Evolutionary conservation across 2,329 filamentous ascomycete species (phyloP).

Genomic region (Alternaria sp.): DNA sequence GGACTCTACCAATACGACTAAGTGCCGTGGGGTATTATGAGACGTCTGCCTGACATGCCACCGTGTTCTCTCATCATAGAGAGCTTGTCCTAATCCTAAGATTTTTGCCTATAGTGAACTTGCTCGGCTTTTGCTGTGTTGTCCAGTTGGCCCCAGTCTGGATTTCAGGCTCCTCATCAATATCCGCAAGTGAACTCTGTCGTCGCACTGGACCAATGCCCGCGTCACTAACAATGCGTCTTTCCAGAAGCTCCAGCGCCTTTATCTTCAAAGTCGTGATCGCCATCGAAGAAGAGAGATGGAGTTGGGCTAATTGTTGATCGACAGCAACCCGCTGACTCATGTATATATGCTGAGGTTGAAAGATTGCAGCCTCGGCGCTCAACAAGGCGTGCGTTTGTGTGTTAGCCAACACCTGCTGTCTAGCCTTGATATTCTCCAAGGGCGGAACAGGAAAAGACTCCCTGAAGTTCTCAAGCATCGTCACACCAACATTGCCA

Average conservation of each 20-base stretch:
- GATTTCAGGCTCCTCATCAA: conserved; percentile 5
- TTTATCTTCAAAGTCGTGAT: conserved; percentile 9
- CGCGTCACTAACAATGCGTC: conserved; percentile 27
- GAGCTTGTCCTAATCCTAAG: conserved; percentile 25
- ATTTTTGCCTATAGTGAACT: not conserved
- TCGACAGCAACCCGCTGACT: conserved; percentile 1
- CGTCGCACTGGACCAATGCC: conserved; percentile 6
- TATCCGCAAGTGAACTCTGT: not conserved
- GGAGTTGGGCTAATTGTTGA: conserved; percentile 26
- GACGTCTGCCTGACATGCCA: conserved; percentile 7
- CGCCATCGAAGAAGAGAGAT: conserved; percentile 25
- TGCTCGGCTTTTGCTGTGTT: conserved; percentile 10
- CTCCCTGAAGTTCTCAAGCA: conserved; percentile 4
- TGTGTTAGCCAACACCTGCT: conserved; percentile 26
- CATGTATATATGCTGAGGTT: conserved; percentile 19
- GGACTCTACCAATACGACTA: conserved; percentile 1
- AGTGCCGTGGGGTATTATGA: conserved; percentile 5
- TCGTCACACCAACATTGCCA: not conserved
- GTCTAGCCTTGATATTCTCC: conserved; percentile 1
- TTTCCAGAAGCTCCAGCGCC: conserved; percentile 18
- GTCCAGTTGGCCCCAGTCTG: conserved; percentile 16
- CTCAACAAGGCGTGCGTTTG: conserved; percentile 23
- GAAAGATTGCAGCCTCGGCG: conserved; percentile 35
- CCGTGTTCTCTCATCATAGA: conserved; percentile 21
- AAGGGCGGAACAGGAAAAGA: conserved; percentile 7